Conservation (phyloP, 2,329 filamentous ascomycete genomes). For the Rhinocladiella similis region DNA sequence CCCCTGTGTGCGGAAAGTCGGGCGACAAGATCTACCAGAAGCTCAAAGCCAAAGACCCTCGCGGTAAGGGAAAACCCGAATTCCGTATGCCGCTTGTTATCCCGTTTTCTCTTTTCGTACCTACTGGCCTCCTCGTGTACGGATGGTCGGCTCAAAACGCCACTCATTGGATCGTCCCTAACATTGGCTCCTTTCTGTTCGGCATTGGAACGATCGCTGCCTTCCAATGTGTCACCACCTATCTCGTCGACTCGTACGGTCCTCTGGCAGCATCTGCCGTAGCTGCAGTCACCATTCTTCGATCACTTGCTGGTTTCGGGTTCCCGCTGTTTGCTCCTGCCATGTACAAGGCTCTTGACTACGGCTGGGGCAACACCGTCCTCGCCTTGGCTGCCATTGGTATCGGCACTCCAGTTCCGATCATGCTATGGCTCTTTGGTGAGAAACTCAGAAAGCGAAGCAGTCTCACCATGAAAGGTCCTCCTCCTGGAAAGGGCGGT, state of each 20-base stretch:
- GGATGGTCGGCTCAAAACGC: conserved; percentile 50
- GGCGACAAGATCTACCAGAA: conserved; percentile 45
- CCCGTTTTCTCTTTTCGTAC: conserved; percentile 50
- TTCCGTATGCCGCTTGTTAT: conserved; percentile 57
- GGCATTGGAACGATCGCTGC: conserved; percentile 38
- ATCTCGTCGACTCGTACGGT: conserved; percentile 43
- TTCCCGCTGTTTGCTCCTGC: conserved; percentile 53
- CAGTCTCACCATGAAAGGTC: conserved; percentile 27
- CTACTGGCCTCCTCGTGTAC: conserved; percentile 51
- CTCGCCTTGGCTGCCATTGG: conserved; percentile 44
- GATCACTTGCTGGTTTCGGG: conserved; percentile 48
- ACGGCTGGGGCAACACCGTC: conserved; percentile 46
- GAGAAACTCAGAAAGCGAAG: conserved; percentile 39
- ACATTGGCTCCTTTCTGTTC: conserved; percentile 47
- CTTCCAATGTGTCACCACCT: conserved; percentile 36
- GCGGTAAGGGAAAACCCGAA: conserved; percentile 46
- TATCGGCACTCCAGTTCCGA: conserved; percentile 44
- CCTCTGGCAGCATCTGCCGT: conserved; percentile 51
- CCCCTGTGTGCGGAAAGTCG: conserved; percentile 45
- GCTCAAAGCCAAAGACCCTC: conserved; percentile 31
- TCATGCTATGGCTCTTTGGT: conserved; percentile 50
- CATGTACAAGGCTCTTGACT: conserved; percentile 40
- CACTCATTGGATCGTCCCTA: conserved; percentile 49
- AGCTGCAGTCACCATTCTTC: conserved; percentile 49
- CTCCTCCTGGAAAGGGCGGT: conserved; percentile 24